Conservation (phyloP, 148 eudicot genomes). For the Silene uniflora region DNA sequence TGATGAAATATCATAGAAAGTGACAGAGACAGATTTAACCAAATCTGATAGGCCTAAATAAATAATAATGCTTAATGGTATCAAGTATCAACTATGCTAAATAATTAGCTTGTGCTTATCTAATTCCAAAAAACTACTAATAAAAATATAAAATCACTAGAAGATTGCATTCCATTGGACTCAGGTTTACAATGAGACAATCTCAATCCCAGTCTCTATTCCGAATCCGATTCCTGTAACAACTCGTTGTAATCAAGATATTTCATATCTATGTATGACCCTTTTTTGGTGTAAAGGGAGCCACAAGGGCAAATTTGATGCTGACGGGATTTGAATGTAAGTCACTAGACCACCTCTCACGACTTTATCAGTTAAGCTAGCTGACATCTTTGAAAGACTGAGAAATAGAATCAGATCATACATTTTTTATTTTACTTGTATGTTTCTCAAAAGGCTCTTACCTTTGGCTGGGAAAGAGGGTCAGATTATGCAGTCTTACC, state of each 20-base stretch:
- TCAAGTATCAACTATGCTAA: background rate
- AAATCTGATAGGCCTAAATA: background rate
- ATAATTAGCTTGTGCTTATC: constrained; percentile 7
- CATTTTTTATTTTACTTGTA: too few relatives aligned
- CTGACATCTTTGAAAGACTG: too few relatives aligned
- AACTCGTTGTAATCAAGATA: background rate
- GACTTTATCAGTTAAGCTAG: too few relatives aligned
- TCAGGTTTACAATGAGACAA: too few relatives aligned
- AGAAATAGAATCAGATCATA: constrained; percentile 15
- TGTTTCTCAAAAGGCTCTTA: too few relatives aligned
- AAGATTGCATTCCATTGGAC: background rate
- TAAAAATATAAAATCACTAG: constrained; percentile 8
- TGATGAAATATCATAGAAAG: constrained; percentile 12
- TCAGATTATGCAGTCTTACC: background rate
- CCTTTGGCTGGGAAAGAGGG: too few relatives aligned
- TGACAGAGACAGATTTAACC: constrained; percentile 6
- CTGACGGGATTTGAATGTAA: too few relatives aligned
- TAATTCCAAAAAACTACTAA: background rate
- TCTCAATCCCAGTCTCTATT: too few relatives aligned
- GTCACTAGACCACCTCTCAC: too few relatives aligned
- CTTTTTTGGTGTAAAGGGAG: too few relatives aligned
- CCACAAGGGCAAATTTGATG: too few relatives aligned
- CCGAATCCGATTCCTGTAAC: background rate
- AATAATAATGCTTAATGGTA: background rate
- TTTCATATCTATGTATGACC: background rate